Percentiles rank a stretch among this genome's conserved stretches.
phyloP scores from a whole-genome alignment of 495 filamentous ascomycete genomes.

The Xylaria cubensis region DNA sequence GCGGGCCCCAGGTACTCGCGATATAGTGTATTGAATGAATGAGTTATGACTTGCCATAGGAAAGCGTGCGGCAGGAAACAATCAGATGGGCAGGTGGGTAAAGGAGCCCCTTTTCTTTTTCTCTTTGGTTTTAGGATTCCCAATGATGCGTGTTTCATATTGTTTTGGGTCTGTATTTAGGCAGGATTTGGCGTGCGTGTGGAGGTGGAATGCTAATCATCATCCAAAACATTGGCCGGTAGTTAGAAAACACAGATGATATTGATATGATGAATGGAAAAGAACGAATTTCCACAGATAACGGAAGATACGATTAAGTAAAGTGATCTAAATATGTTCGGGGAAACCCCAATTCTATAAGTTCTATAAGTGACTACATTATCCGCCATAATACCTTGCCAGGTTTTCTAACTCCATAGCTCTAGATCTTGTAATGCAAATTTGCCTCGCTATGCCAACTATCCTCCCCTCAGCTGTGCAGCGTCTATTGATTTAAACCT shows the following conservation, averaged over 20 bases:
- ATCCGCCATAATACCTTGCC: background rate
- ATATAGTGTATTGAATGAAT: slow-evolving; percentile 42
- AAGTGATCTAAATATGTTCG: background rate
- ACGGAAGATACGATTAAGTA: background rate
- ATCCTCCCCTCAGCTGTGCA: background rate
- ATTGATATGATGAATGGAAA: background rate
- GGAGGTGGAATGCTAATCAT: background rate
- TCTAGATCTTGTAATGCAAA: background rate
- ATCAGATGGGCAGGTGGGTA: background rate
- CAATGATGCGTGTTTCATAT: slow-evolving; percentile 1
- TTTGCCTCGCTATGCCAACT: background rate
- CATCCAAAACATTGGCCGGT: background rate
- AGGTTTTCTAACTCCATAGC: background rate
- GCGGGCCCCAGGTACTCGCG: slow-evolving; percentile 36
- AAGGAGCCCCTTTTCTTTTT: background rate
- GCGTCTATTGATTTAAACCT: background rate
- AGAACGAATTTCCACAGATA: background rate
- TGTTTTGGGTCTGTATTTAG: slow-evolving; percentile 7
- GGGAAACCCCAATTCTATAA: slow-evolving; percentile 5
- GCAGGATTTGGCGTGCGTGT: slow-evolving; percentile 3
- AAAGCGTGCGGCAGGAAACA: background rate
- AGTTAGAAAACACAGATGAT: background rate
- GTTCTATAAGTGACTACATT: background rate
- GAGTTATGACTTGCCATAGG: background rate
- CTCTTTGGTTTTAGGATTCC: slow-evolving; percentile 9